Conservation (phyloP, 305 asterid species). For the Ruellia speciosa region DNA sequence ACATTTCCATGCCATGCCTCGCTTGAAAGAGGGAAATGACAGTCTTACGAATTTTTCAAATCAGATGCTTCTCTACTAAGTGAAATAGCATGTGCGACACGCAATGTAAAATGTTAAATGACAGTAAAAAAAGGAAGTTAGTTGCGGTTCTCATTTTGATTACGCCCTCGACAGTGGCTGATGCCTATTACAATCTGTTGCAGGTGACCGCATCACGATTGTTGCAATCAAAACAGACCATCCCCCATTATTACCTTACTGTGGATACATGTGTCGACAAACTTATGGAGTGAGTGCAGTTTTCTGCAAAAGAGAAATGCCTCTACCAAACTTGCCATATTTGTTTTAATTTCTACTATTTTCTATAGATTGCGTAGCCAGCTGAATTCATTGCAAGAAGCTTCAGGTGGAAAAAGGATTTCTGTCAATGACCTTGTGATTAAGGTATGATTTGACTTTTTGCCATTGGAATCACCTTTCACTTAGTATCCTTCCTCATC, state of each 20-base stretch:
- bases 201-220: conserved; percentile 94
- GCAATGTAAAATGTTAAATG: neutral
- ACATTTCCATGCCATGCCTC: no score
- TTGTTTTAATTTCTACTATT: conserved; percentile 15
- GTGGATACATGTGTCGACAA: conserved; percentile 95
- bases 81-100: no score
- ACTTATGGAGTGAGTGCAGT: conserved; percentile 79
- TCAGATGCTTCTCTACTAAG: no score
- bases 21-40: no score
- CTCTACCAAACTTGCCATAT: conserved; percentile 1
- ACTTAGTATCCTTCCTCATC: neutral
- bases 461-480: neutral
- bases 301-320: conserved; percentile 17
- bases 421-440: conserved; percentile 94
- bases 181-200: conserved; percentile 21
- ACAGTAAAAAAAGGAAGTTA: neutral
- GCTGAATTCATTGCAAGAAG: conserved; percentile 83
- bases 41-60: no score
- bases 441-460: conserved; percentile 51
- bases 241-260: conserved; percentile 93
- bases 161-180: neutral
- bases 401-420: conserved; percentile 93
- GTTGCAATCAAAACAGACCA: conserved; percentile 91
- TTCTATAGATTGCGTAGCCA: conserved; percentile 62
- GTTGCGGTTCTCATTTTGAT: neutral